Evolutionary conservation across 164 flowering plant genomes (phyloP).

Genomic region (Magnolia officinalis): DNA sequence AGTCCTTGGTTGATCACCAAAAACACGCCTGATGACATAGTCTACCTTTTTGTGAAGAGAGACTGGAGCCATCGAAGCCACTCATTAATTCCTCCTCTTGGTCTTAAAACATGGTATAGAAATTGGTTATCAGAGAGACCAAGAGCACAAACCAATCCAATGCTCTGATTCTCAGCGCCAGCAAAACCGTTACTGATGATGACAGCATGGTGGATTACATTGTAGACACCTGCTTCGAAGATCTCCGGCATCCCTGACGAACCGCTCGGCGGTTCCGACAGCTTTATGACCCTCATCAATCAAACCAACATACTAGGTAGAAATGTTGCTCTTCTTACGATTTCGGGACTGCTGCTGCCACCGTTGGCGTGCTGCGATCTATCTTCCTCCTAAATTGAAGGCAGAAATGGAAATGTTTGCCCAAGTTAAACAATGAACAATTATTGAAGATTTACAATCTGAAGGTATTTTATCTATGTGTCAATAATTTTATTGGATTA

Average conservation of each 20-base stretch:
- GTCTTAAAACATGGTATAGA: constrained; percentile 75
- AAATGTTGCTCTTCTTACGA: too few species aligned
- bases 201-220: constrained; percentile 65
- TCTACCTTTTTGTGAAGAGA: constrained; percentile 59
- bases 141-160: constrained; percentile 86
- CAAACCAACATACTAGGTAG: neutral
- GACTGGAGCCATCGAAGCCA: constrained; percentile 88
- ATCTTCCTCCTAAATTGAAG: too few species aligned
- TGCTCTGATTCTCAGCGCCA: constrained; percentile 80
- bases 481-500: too few species aligned
- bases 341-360: too few species aligned
- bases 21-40: constrained; percentile 46
- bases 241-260: constrained; percentile 63
- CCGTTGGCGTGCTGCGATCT: too few species aligned
- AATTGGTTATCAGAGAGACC: constrained; percentile 66
- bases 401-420: too few species aligned
- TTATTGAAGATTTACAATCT: too few species aligned
- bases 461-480: too few species aligned
- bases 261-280: constrained; percentile 80
- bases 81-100: constrained; percentile 81
- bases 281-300: constrained; percentile 71
- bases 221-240: constrained; percentile 71
- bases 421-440: too few species aligned
- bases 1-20: constrained; percentile 34
- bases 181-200: constrained; percentile 80